phyloP scores from a whole-genome alignment of 1,284 basidiomycete genomes.

The Crepidotus sp. region DNA sequence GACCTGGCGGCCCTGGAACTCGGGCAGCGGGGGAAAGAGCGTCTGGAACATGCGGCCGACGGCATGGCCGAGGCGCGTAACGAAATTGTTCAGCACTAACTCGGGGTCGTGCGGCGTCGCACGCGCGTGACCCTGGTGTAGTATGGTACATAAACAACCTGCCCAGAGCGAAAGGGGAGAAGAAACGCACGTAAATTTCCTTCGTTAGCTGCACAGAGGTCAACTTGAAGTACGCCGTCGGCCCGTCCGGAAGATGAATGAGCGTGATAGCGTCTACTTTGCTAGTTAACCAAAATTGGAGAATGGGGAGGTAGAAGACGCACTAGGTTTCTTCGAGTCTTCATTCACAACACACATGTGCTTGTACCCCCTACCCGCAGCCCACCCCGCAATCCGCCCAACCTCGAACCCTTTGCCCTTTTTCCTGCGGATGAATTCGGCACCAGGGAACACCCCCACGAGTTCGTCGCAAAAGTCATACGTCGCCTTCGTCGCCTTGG shows the following conservation, averaged over 20 bases:
- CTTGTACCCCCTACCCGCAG: conserved; percentile 78
- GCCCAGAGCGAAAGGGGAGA: not conserved
- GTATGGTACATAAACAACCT: not conserved
- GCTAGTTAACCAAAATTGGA: not conserved
- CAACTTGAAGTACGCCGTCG: conserved; percentile 94
- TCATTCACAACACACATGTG: conserved; percentile 93
- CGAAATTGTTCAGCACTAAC: conserved; percentile 92
- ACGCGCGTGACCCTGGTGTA: conserved; percentile 75
- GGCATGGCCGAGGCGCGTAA: conserved; percentile 87
- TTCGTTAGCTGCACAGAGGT: conserved; percentile 82
- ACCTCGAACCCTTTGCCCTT: conserved; percentile 93
- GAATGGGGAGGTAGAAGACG: conserved; percentile 26
- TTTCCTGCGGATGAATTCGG: conserved; percentile 85
- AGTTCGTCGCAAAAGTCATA: conserved; percentile 90
- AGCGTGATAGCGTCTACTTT: conserved; percentile 82
- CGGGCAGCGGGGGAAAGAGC: conserved; percentile 89
- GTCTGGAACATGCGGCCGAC: conserved; percentile 94
- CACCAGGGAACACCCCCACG: conserved; percentile 87
- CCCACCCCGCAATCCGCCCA: conserved; percentile 91
- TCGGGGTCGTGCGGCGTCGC: conserved; percentile 93
- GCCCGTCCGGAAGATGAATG: conserved; percentile 85
- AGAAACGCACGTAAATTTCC: conserved; percentile 63
- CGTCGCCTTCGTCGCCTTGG: conserved; percentile 76
- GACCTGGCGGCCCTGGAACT: conserved; percentile 95
- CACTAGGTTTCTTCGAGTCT: conserved; percentile 87